These are phyloP conservation scores for Thelonectria olida DNA, from an alignment of 2,329 filamentous ascomycete genomes.

Conservation along the genomic window DNA sequence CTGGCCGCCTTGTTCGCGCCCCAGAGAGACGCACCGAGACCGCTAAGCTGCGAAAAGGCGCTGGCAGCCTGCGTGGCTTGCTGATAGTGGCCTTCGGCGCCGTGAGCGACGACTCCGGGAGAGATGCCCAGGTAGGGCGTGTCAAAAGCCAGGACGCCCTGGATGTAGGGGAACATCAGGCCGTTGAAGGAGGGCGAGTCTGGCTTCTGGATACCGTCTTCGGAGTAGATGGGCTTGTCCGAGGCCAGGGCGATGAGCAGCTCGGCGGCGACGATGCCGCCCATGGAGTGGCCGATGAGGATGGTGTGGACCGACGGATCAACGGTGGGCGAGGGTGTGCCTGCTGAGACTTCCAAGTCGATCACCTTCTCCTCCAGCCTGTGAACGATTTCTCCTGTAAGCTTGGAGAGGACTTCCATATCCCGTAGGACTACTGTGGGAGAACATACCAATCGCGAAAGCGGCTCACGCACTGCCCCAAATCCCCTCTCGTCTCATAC, in stretches of 20 bases:
- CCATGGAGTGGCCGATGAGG: slow-evolving; percentile 89
- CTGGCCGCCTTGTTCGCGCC: slow-evolving; percentile 53
- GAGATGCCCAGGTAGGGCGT: slow-evolving; percentile 89
- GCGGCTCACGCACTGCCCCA: slow-evolving; percentile 73
- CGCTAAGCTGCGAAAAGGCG: slow-evolving; percentile 72
- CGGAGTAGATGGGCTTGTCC: slow-evolving; percentile 62
- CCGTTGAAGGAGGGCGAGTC: slow-evolving; percentile 56
- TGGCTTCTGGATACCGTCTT: slow-evolving; percentile 51
- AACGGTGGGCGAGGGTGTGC: slow-evolving; percentile 83
- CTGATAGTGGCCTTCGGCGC: slow-evolving; percentile 85
- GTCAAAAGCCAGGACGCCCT: slow-evolving; percentile 91
- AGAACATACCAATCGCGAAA: slow-evolving; percentile 77
- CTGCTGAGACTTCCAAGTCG: slow-evolving; percentile 86
- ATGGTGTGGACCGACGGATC: slow-evolving; percentile 86
- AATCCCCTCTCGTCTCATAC: slow-evolving; percentile 83
- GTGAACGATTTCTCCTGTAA: background rate
- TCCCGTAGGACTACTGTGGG: background rate
- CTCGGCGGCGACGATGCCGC: slow-evolving; percentile 93
- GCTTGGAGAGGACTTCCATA: too few relatives aligned
- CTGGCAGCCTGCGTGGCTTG: slow-evolving; percentile 73
- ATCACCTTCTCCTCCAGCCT: slow-evolving; percentile 93
- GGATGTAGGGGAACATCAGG: slow-evolving; percentile 93
- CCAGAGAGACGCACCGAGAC: slow-evolving; percentile 75
- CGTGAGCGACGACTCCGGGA: slow-evolving; percentile 84
- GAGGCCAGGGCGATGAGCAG: slow-evolving; percentile 77